Conservation (phyloP, 2,329 filamentous ascomycete genomes). For the Biscogniauxia sp. region DNA sequence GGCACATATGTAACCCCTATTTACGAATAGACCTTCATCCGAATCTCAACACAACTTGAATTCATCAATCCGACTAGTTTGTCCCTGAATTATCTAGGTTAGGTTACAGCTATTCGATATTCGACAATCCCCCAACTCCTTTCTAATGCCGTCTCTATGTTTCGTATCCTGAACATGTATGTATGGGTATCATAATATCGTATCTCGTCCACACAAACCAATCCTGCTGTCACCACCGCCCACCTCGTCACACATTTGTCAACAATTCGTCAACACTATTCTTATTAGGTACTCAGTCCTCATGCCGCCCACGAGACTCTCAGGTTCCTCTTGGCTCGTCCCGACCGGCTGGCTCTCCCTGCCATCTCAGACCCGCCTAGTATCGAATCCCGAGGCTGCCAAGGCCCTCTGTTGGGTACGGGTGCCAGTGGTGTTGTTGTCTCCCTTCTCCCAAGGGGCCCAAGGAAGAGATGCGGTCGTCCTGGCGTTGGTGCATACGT, state of each 20-base stretch:
- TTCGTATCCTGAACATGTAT: neutral
- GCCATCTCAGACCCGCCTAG: slow-evolving; percentile 24
- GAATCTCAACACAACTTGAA: too few species aligned
- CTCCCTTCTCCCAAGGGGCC: slow-evolving; percentile 23
- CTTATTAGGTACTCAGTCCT: neutral
- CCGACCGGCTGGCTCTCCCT: slow-evolving; percentile 18
- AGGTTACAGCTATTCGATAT: neutral
- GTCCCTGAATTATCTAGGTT: neutral
- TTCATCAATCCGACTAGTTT: neutral
- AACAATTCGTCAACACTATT: neutral
- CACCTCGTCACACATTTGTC: neutral
- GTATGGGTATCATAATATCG: neutral
- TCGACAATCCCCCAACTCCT: neutral
- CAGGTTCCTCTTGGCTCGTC: slow-evolving; percentile 26
- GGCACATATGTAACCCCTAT: too few species aligned
- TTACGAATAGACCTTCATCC: neutral
- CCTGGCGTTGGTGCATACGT: slow-evolving; percentile 32
- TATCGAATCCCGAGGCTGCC: slow-evolving; percentile 22
- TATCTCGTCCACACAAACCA: neutral
- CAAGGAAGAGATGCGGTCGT: slow-evolving; percentile 29
- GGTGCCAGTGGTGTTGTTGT: slow-evolving; percentile 34
- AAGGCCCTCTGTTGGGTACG: slow-evolving; percentile 24
- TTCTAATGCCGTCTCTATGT: neutral
- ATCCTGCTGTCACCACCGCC: neutral
- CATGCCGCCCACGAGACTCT: slow-evolving; percentile 33